A percentile compares a stretch with the other conserved stretches of the same genome.
phyloP scores from a whole-genome alignment of 1,284 basidiomycete species.

The Rhodotorula sp. region DNA sequence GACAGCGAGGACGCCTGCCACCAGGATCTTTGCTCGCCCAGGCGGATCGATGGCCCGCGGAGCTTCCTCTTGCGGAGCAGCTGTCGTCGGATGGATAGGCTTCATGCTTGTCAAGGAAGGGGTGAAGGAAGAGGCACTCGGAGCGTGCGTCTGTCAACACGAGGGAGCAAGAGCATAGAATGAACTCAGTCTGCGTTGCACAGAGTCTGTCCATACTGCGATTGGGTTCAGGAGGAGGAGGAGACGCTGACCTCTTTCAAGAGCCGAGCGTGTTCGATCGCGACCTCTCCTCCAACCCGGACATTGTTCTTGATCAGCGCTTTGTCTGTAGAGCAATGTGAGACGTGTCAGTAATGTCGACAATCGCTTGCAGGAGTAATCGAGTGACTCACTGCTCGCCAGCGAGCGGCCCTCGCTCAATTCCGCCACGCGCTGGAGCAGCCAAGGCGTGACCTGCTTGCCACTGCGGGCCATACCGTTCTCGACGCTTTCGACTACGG shows the following conservation, averaged over 20 bases:
- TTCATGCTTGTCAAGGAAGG: too few relatives aligned
- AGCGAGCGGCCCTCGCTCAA: constrained; percentile 75
- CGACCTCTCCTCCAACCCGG: constrained; percentile 76
- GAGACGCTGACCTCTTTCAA: constrained; percentile 35
- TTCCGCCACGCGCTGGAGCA: constrained; percentile 79
- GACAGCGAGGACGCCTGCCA: constrained; percentile 80
- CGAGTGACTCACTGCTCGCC: constrained; percentile 60
- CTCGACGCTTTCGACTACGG: constrained; percentile 76
- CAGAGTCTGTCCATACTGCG: not conserved
- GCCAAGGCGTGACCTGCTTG: constrained; percentile 94
- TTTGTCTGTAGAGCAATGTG: constrained; percentile 60
- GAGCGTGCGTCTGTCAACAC: not conserved
- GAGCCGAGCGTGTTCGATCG: constrained; percentile 70
- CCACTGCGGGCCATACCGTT: constrained; percentile 78
- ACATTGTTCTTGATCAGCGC: constrained; percentile 93
- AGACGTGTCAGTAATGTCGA: not conserved
- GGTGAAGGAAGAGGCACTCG: not conserved
- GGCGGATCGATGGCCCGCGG: not conserved
- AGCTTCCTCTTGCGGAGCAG: not conserved
- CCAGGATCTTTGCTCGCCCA: constrained; percentile 47
- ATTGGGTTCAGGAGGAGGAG: not conserved
- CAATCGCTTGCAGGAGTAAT: not conserved
- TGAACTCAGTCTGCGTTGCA: constrained; percentile 5
- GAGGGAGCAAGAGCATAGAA: too few relatives aligned
- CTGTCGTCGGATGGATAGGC: not conserved